Conservation (phyloP, 2,329 filamentous ascomycete genomes). For the Curvularia eragrostidis region DNA sequence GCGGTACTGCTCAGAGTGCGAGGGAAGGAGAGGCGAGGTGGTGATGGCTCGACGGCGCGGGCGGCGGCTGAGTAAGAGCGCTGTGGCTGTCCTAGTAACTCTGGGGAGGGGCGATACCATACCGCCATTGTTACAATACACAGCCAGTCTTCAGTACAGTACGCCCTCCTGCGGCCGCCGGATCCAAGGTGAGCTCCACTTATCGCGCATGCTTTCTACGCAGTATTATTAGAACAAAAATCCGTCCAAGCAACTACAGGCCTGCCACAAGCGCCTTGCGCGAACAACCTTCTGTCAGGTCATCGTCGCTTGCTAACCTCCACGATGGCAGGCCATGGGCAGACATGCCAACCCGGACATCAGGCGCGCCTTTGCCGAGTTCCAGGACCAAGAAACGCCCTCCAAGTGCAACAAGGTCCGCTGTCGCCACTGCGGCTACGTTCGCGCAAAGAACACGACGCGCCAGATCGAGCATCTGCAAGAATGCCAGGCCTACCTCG, state of each 20-base stretch:
- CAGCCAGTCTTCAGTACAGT: conserved; percentile 13
- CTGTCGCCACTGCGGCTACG: conserved; percentile 58
- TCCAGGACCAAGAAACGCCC: conserved; percentile 51
- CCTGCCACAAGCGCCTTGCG: not conserved
- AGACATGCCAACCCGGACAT: conserved; percentile 54
- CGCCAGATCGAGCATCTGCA: conserved; percentile 60
- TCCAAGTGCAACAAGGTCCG: conserved; percentile 58
- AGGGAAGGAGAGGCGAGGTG: not conserved
- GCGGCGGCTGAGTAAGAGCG: conserved; percentile 14
- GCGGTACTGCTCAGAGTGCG: not conserved
- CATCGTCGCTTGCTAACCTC: no score
- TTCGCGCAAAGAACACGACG: conserved; percentile 59
- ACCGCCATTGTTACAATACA: conserved; percentile 21
- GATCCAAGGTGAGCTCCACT: conserved; percentile 24
- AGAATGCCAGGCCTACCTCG: conserved; percentile 54
- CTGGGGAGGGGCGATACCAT: conserved; percentile 13
- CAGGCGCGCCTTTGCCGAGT: conserved; percentile 48
- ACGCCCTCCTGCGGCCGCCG: conserved; percentile 15
- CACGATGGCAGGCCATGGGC: conserved; percentile 30
- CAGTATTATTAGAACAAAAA: no score
- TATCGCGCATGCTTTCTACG: conserved; percentile 10
- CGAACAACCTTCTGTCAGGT: no score
- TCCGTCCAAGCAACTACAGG: no score
- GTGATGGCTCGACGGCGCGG: not conserved
- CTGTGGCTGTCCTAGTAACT: not conserved